Evolutionary conservation across 2,329 filamentous ascomycete species (phyloP), one percentile per base, ranked within the genome.

Genomic region (Daldinia eschscholtzii): DNA sequence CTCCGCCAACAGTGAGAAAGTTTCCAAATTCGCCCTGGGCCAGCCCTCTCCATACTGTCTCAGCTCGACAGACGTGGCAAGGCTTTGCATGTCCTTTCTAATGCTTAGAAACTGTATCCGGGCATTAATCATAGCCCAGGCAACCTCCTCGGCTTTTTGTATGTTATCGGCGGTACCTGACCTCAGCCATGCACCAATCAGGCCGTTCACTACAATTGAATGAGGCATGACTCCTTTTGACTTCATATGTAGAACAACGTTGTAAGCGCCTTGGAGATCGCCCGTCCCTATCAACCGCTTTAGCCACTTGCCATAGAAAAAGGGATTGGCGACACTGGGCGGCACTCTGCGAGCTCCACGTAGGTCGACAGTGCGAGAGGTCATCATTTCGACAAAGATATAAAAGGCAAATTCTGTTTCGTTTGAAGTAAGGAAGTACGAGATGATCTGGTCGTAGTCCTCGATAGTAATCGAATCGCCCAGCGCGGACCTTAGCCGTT

Each of bases 341-440:
- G 87, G 86, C 63, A 88, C 79, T 57, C 75, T 78, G 6, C 76
- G 73, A 57, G 73, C 76, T 64, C 81, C 81, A 58, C 81, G 81
- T 56, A 87, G 75, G 64, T 87, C 83, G 61, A 88, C 79, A 50
- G 83, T 77, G 4, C 86, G 86, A 3, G 87, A 86, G 64, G 89
- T 88, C 89, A 97, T 94, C 93, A 97, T 97, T 78, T 97, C 93
- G 73, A 91, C 92, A 79, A 97, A 97, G 0, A 93, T 88, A 60
- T 89, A 88, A 61, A 95, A 85, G 0, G 92, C 93, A 67, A 90
- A 85, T 67, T 91, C 87, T 5, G 88, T 84, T 65, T 90, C 85
- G 60, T 89, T 87, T 6, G 88, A 85, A 23, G 89, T 84, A 28
- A 97, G 81, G 75, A 97, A 93, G 50, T 87, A 87, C 20, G 91